These are phyloP conservation scores for Plasmodium knowlesi DNA, from an alignment of 169 alveolate species.

Conservation along the genomic window DNA sequence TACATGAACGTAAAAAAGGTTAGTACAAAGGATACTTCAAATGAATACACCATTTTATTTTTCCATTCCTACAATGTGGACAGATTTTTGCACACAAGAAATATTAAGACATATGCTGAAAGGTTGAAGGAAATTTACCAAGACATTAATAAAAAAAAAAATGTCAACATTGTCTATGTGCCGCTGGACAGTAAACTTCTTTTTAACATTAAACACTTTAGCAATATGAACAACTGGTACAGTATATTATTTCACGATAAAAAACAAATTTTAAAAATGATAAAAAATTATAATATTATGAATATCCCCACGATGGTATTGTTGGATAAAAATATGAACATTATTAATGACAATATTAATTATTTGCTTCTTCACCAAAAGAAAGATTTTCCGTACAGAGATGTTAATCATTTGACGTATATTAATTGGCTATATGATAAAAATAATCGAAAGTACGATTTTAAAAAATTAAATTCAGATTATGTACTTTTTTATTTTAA, in stretches of 20 bases:
- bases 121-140: slow-evolving; percentile 58
- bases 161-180: slow-evolving; percentile 32
- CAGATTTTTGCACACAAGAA: slow-evolving; percentile 47
- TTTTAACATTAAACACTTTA: slow-evolving; percentile 69
- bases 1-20: slow-evolving; percentile 60
- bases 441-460: slow-evolving; percentile 26
- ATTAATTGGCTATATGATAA: slow-evolving; percentile 37
- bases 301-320: slow-evolving; percentile 71
- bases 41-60: slow-evolving; percentile 61
- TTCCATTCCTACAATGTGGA: slow-evolving; percentile 70
- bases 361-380: slow-evolving; percentile 51
- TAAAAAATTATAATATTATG: slow-evolving; percentile 63
- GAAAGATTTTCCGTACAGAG: slow-evolving; percentile 34
- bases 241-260: slow-evolving; percentile 54
- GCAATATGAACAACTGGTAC: slow-evolving; percentile 61
- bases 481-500: slow-evolving; percentile 47
- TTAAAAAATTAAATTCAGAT: slow-evolving; percentile 57
- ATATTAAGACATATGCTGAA: slow-evolving; percentile 62
- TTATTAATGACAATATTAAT: slow-evolving; percentile 60
- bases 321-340: slow-evolving; percentile 64
- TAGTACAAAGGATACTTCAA: slow-evolving; percentile 1
- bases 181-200: slow-evolving; percentile 54
- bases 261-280: slow-evolving; percentile 59
- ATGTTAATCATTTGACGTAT: slow-evolving; percentile 38
- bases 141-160: slow-evolving; percentile 33